Percentiles rank a stretch among this genome's conserved stretches.
These are phyloP conservation scores for Candida awuae DNA, from an alignment of 805 yeast species.

Conservation along the genomic window DNA sequence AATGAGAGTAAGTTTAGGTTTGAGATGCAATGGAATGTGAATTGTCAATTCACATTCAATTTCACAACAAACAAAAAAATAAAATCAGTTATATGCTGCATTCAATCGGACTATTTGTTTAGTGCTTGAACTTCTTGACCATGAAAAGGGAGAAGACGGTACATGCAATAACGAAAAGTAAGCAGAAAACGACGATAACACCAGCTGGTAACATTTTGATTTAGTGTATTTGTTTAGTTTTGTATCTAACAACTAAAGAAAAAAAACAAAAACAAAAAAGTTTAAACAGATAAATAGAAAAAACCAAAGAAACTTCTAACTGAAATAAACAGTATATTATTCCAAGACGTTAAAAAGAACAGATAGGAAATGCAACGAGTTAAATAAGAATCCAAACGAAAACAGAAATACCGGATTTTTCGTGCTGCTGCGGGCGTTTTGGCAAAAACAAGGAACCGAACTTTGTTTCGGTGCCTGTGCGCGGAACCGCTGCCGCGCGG, in stretches of 20 bases:
- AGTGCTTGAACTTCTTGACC: conserved; percentile 29
- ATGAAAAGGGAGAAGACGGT: conserved; percentile 24
- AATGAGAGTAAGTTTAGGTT: too few species aligned
- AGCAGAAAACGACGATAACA: conserved; percentile 54
- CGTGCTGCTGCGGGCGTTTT: not conserved
- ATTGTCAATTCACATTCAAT: not conserved
- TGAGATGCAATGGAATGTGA: too few species aligned
- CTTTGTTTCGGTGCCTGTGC: not conserved
- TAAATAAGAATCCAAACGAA: not conserved
- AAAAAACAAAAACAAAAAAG: not conserved
- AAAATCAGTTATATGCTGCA: too few species aligned
- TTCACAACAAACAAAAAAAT: too few species aligned
- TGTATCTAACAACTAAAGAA: too few species aligned
- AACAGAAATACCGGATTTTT: not conserved
- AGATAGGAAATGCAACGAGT: conserved; percentile 1
- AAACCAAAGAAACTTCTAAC: too few species aligned
- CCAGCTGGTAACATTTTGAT: conserved; percentile 51
- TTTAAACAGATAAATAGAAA: conserved; percentile 1
- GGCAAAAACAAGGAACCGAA: too few species aligned
- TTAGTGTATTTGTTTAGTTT: not conserved
- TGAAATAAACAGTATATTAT: too few species aligned
- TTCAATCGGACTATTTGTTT: too few species aligned
- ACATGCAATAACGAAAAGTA: conserved; percentile 40
- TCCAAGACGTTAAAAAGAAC: too few species aligned
- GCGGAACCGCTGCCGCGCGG: not conserved